Evolutionary conservation across 2,329 filamentous ascomycete species (phyloP), one percentile per base, ranked within the genome.

Genomic region (Pseudogymnoascus destructans): DNA sequence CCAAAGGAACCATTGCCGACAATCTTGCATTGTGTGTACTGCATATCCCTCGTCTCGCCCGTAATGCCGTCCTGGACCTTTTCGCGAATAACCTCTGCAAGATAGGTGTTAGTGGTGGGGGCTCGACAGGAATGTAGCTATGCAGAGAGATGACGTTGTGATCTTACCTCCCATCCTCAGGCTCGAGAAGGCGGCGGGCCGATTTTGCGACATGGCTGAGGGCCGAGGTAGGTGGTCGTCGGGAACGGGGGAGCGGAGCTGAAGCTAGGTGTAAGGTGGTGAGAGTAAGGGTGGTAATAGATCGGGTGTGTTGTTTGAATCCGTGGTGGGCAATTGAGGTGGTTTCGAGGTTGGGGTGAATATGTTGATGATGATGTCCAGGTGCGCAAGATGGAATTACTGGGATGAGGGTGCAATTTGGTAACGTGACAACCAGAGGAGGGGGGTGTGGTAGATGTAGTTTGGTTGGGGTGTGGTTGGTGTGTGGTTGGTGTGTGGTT

Each of bases 1-100:
- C 93, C 93, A 67, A 98, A 98, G 33, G 92, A 97, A 66, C 93
- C 93, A 76, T 98, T 98, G 72, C 93, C 93, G 55, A 98, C 93
- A 69, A 98, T 97, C 77, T 98, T 98, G 79, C 92, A 97, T 72
- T 97, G 93, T 59, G 93, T 97, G 74, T 98, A 98, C 72, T 95
- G 89, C 75, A 98, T 84, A 69, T 98, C 93, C 73, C 89, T 86
- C 68, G 90, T 95, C 73, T 98, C 93, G 68, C 93, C 93, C 11
- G 93, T 98, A 65, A 95, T 78, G 71, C 93, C 93, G 79, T 98
- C 93, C 74, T 98, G 93, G 65, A 98, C 93, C 77, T 95, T 97
- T 76, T 98, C 93, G 72, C 90, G 90, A 72, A 98, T 89, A 64
- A 97, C 87, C 80, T 98, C 93, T 97, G 70, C 55, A 65, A 58